Percentiles rank a stretch among this genome's conserved stretches.
phyloP scores from a whole-genome alignment of 176 grass and related monocot genomes.

The Cenchrus purpureus region DNA sequence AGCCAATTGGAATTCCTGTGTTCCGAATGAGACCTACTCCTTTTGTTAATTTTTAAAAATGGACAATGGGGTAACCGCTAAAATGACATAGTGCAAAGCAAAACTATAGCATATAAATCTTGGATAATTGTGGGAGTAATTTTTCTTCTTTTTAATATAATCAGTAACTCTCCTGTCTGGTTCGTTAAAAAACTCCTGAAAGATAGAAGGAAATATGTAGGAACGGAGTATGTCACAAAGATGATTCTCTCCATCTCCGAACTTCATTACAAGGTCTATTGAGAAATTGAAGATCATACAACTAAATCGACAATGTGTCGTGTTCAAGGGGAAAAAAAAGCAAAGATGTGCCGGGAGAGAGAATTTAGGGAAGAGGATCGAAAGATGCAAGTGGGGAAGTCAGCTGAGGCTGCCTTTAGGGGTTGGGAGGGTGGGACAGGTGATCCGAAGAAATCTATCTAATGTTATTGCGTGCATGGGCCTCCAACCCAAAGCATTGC shows the following conservation, averaged over 20 bases:
- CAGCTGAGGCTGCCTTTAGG: constrained; percentile 9
- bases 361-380: not conserved
- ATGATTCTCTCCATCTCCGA: not conserved
- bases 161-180: too few relatives aligned
- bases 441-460: constrained; percentile 54
- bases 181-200: not conserved
- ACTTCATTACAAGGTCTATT: not conserved
- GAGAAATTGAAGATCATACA: not conserved
- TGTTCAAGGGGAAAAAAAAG: not conserved
- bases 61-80: too few relatives aligned
- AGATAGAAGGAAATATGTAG: not conserved
- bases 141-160: too few relatives aligned
- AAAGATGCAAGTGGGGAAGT: constrained; percentile 17
- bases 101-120: not conserved
- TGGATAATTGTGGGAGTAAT: not conserved
- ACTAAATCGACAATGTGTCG: not conserved
- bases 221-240: not conserved
- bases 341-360: not conserved
- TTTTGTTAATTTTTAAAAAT: too few relatives aligned
- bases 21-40: not conserved
- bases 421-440: constrained; percentile 49
- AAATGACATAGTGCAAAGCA: too few relatives aligned
- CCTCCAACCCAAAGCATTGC: constrained; percentile 36
- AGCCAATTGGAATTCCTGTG: not conserved
- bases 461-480: constrained; percentile 49